Percentiles rank a stretch among this genome's conserved stretches.
phyloP scores from a whole-genome alignment of 768 basidiomycete genomes.

The Termitomyces sp. region DNA sequence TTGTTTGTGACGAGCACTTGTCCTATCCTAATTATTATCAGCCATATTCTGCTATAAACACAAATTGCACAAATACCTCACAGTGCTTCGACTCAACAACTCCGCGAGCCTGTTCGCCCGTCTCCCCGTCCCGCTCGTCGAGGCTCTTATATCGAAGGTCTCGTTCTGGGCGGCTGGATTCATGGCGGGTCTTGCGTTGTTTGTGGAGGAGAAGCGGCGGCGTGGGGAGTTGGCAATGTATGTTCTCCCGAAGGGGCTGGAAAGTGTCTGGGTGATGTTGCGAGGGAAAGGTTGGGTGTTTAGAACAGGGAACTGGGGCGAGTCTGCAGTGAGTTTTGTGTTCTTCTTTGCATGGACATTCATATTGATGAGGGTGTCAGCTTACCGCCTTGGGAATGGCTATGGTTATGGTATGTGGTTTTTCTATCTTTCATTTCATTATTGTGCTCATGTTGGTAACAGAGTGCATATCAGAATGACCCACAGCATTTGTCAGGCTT shows the following conservation, averaged over 20 bases:
- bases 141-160: constrained; percentile 58
- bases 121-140: constrained; percentile 41
- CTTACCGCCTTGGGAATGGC: constrained; percentile 78
- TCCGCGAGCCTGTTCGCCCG: constrained; percentile 27
- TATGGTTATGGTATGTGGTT: constrained; percentile 75
- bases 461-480: constrained; percentile 82
- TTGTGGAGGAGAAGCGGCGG: constrained; percentile 86
- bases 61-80: constrained; percentile 46
- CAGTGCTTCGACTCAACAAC: constrained; percentile 18
- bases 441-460: neutral
- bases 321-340: constrained; percentile 45
- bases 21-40: constrained; percentile 16
- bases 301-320: constrained; percentile 64
- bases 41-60: constrained; percentile 66
- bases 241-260: constrained; percentile 82
- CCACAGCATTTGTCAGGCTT: constrained; percentile 80
- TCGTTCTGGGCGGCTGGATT: constrained; percentile 76
- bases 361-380: constrained; percentile 20
- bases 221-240: constrained; percentile 92
- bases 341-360: constrained; percentile 1
- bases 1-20: neutral
- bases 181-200: constrained; percentile 67
- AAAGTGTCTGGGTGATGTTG: constrained; percentile 84
- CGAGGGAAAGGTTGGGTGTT: constrained; percentile 73
- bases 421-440: neutral